These are phyloP conservation scores for Podospora pseudocomata DNA, from an alignment of 495 filamentous ascomycete genomes.

Conservation along the genomic window DNA sequence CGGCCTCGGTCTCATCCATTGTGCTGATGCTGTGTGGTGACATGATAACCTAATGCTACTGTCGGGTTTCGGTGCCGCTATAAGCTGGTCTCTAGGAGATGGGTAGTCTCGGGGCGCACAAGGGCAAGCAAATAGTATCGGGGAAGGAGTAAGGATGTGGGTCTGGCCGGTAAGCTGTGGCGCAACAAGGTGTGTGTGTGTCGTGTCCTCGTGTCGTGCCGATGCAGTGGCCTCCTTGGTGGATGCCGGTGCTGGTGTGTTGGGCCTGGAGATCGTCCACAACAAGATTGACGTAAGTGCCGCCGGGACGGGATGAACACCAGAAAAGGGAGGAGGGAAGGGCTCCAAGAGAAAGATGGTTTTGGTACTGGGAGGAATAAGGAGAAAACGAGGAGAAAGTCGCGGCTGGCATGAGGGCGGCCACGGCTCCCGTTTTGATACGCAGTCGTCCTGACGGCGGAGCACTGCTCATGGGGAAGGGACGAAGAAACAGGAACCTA, in stretches of 20 bases:
- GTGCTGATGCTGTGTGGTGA: slow-evolving; percentile 29
- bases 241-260: background rate
- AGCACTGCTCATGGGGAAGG: slow-evolving; percentile 6
- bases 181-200: background rate
- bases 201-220: background rate
- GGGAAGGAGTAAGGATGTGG: background rate
- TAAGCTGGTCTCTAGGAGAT: background rate
- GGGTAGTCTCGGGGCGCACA: background rate
- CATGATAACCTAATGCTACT: slow-evolving; percentile 17
- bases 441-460: slow-evolving; percentile 5
- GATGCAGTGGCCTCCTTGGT: background rate
- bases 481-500: slow-evolving; percentile 3
- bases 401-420: slow-evolving; percentile 6
- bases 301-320: background rate
- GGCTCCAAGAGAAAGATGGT: background rate
- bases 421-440: slow-evolving; percentile 22
- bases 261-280: background rate
- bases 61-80: background rate
- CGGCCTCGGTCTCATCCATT: slow-evolving; percentile 18
- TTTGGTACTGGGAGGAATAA: background rate
- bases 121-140: background rate
- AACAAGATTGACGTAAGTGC: background rate
- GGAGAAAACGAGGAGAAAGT: slow-evolving; percentile 4
- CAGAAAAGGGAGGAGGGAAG: background rate
- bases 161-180: background rate